Percentiles rank a stretch among this genome's conserved stretches.
phyloP scores from a whole-genome alignment of 257 asterid genomes.

The Perilla frutescens region DNA sequence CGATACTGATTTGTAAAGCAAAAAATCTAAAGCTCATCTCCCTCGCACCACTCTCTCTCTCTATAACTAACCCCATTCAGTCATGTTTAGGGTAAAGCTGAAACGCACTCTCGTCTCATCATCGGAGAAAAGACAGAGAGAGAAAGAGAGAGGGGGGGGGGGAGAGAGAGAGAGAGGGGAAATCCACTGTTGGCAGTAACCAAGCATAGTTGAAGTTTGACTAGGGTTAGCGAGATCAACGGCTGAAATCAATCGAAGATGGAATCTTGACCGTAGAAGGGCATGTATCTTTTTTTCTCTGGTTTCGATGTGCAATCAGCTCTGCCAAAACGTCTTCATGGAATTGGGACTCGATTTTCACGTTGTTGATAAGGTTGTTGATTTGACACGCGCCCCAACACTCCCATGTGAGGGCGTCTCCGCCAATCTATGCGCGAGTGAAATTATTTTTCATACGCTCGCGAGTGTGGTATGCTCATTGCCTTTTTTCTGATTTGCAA shows the following conservation, averaged over 20 bases:
- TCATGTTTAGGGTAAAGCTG: constrained; percentile 43
- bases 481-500: constrained; percentile 32
- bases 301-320: constrained; percentile 42
- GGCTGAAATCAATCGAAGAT: constrained; percentile 13
- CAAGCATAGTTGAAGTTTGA: constrained; percentile 33
- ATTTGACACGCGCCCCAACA: constrained; percentile 32
- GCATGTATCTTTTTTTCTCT: constrained; percentile 49
- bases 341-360: constrained; percentile 35
- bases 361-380: constrained; percentile 39
- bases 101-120: constrained; percentile 43
- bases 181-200: constrained; percentile 35
- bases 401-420: constrained; percentile 37
- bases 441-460: neutral
- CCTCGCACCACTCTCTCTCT: neutral
- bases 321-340: constrained; percentile 40
- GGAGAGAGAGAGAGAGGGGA: constrained; percentile 11
- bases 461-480: neutral
- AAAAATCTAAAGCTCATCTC: constrained; percentile 22
- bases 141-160: constrained; percentile 10
- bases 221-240: constrained; percentile 43
- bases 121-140: constrained; percentile 36
- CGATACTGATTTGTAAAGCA: neutral
- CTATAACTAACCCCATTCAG: constrained; percentile 30
- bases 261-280: constrained; percentile 49
- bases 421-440: constrained; percentile 23